phyloP scores from a whole-genome alignment of 768 basidiomycete species.

The Lactarius hatsudake region DNA sequence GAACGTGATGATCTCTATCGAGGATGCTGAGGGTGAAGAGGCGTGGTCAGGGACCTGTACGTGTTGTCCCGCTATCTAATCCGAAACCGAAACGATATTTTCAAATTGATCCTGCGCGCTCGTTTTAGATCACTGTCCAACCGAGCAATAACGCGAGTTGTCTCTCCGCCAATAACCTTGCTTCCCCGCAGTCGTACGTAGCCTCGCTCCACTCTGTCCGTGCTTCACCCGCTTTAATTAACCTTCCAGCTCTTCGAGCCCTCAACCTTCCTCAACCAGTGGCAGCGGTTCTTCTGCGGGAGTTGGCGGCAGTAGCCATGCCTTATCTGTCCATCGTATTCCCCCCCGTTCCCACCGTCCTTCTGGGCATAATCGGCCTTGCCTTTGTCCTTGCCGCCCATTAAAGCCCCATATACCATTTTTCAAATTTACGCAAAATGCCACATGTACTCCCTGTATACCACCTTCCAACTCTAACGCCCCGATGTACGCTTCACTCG shows the following conservation, averaged over 20 bases:
- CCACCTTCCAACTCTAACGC: slow-evolving; percentile 7
- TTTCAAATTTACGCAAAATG: background rate
- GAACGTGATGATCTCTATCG: slow-evolving; percentile 49
- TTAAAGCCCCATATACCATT: background rate
- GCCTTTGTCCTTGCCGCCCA: slow-evolving; percentile 5
- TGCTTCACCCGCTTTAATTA: background rate
- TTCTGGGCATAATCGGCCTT: slow-evolving; percentile 9
- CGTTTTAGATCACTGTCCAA: slow-evolving; percentile 38
- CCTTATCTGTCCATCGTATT: background rate
- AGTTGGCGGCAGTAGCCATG: background rate
- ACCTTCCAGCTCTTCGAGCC: background rate
- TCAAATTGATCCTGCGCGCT: background rate
- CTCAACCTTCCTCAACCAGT: background rate
- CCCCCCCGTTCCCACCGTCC: background rate
- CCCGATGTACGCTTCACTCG: background rate
- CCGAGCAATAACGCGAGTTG: slow-evolving; percentile 40
- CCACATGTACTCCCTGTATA: slow-evolving; percentile 7
- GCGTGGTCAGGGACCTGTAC: slow-evolving; percentile 47
- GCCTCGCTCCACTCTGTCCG: too few relatives aligned
- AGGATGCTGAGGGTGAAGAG: slow-evolving; percentile 53
- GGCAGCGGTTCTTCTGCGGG: background rate
- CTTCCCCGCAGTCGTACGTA: background rate
- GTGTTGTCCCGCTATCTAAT: background rate
- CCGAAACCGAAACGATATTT: background rate
- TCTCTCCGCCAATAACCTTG: slow-evolving; percentile 29